Conservation (phyloP, 768 basidiomycete genomes). For the Crucibulum laeve region DNA sequence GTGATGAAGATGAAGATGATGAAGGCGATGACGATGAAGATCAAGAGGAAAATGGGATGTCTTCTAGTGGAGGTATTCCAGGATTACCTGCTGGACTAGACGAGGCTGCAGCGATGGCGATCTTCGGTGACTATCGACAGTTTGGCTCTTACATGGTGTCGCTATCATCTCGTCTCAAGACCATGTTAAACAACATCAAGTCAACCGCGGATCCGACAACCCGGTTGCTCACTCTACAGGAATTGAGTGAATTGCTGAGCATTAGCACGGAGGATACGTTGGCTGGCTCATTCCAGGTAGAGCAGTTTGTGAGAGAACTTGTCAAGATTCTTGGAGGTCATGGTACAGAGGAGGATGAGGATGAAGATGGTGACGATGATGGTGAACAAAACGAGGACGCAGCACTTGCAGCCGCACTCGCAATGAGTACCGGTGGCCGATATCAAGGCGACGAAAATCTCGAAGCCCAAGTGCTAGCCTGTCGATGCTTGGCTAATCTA, state of each 20-base stretch:
- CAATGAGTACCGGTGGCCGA: slow-evolving; percentile 67
- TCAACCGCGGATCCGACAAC: slow-evolving; percentile 78
- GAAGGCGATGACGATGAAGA: slow-evolving; percentile 44
- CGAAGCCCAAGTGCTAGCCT: slow-evolving; percentile 94
- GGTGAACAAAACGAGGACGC: slow-evolving; percentile 78
- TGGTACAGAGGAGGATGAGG: slow-evolving; percentile 67
- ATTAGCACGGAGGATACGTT: slow-evolving; percentile 98
- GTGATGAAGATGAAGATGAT: slow-evolving; percentile 42
- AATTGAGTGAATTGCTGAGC: slow-evolving; percentile 89
- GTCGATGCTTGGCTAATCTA: slow-evolving; percentile 93
- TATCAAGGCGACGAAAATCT: slow-evolving; percentile 82
- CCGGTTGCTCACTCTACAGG: slow-evolving; percentile 86
- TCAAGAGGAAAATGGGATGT: slow-evolving; percentile 29
- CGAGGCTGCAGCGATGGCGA: slow-evolving; percentile 70
- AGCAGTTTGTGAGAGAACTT: slow-evolving; percentile 87
- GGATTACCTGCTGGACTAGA: slow-evolving; percentile 50
- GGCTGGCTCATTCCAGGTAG: slow-evolving; percentile 92
- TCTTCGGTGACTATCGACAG: slow-evolving; percentile 84
- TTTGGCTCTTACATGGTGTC: slow-evolving; percentile 93
- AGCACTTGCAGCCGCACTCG: slow-evolving; percentile 82
- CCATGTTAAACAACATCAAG: slow-evolving; percentile 87
- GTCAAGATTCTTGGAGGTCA: slow-evolving; percentile 86
- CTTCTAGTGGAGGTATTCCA: slow-evolving; percentile 34
- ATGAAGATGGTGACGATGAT: slow-evolving; percentile 64
- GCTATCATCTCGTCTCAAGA: slow-evolving; percentile 83